Conservation (phyloP, 83 land plant genomes). For the Picea abies region DNA sequence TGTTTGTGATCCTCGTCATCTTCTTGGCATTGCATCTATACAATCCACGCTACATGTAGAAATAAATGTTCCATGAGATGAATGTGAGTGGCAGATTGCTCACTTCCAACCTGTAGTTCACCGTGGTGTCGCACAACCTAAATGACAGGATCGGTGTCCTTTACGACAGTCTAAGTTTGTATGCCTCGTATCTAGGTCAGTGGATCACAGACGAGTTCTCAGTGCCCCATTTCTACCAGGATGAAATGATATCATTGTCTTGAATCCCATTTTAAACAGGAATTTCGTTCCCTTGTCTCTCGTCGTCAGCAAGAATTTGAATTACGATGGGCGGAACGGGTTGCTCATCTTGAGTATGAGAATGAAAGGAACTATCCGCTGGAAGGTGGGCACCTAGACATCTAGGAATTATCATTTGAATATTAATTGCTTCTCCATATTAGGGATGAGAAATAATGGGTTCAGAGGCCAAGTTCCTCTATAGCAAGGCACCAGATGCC, state of each 20-base stretch:
- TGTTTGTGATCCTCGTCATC: slow-evolving; percentile 29
- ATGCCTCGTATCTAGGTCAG: too few species aligned
- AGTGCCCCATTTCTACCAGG: slow-evolving; percentile 23
- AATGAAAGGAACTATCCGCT: slow-evolving; percentile 25
- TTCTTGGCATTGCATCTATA: slow-evolving; percentile 38
- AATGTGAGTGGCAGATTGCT: slow-evolving; percentile 26
- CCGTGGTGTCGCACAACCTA: slow-evolving; percentile 31
- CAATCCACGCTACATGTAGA: slow-evolving; percentile 53
- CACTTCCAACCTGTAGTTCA: too few species aligned
- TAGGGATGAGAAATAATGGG: too few species aligned
- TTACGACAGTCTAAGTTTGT: too few species aligned
- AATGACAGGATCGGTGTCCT: slow-evolving; percentile 33
- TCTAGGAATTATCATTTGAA: slow-evolving; percentile 27
- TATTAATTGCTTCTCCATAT: too few species aligned
- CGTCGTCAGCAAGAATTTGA: slow-evolving; percentile 1
- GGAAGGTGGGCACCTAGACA: slow-evolving; percentile 53
- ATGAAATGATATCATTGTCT: slow-evolving; percentile 11
- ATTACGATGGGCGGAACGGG: slow-evolving; percentile 1
- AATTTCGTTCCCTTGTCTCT: slow-evolving; percentile 5
- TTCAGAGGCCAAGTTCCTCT: too few species aligned
- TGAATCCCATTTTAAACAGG: slow-evolving; percentile 2
- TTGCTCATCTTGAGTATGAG: neutral
- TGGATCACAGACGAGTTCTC: slow-evolving; percentile 17
- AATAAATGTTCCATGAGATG: slow-evolving; percentile 48
- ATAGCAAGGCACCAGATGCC: too few species aligned